A percentile compares a stretch with the other conserved stretches of the same genome.
Evolutionary conservation across 139 green algal genomes (phyloP).

Genomic region (Ulvella scutata): DNA sequence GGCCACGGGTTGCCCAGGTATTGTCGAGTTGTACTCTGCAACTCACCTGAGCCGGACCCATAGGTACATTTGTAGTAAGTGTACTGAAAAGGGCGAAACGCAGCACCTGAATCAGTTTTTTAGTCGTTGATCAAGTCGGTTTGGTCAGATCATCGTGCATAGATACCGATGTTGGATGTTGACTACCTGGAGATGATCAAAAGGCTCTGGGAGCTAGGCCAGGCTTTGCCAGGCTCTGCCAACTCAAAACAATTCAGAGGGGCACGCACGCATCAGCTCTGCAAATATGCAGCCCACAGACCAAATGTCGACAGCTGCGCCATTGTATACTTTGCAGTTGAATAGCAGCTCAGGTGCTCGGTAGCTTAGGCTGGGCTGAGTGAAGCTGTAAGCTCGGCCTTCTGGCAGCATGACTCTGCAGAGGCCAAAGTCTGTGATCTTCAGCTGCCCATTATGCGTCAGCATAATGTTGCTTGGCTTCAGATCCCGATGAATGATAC

Average conservation of each 20-base stretch:
- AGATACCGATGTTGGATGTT: no score
- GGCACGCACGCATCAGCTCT: neutral
- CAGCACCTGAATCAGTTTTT: no score
- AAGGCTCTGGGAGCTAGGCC: no score
- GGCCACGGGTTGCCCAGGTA: no score
- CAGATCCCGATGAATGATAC: constrained; percentile 56
- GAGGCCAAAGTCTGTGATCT: constrained; percentile 58
- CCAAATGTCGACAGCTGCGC: neutral
- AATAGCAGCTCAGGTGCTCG: neutral
- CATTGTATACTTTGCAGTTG: constrained; percentile 2
- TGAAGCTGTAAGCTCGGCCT: neutral
- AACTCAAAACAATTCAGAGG: neutral
- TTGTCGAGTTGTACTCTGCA: no score
- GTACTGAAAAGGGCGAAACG: no score
- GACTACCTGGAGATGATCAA: no score
- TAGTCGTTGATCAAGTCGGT: no score
- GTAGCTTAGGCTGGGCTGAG: neutral
- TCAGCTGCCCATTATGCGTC: constrained; percentile 29
- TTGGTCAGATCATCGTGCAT: no score
- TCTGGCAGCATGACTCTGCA: neutral
- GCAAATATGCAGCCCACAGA: neutral
- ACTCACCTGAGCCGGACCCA: no score
- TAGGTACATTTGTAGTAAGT: no score
- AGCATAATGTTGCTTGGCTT: constrained; percentile 69
- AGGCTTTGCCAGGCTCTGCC: no score